phyloP scores from a whole-genome alignment of 2,329 filamentous ascomycete species.

The Calonectria pteridis region DNA sequence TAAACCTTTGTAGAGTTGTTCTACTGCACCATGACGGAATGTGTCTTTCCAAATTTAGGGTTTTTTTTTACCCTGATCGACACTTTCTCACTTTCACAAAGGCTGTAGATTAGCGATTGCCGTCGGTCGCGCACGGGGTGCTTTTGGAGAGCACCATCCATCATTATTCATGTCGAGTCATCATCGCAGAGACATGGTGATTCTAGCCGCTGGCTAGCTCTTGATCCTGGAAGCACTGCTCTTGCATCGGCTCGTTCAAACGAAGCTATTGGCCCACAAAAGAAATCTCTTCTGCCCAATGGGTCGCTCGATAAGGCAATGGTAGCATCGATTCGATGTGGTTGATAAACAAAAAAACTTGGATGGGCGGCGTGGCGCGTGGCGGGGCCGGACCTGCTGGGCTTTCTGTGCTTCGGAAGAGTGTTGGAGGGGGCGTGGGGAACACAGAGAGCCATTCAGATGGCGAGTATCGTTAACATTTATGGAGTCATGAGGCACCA shows the following conservation, averaged over 20 bases:
- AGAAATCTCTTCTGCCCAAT: slow-evolving; percentile 26
- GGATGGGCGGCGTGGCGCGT: slow-evolving; percentile 22
- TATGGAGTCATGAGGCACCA: slow-evolving; percentile 43
- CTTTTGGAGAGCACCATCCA: background rate
- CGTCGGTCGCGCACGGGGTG: background rate
- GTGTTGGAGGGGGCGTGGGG: slow-evolving; percentile 36
- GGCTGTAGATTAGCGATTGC: background rate
- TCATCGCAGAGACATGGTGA: background rate
- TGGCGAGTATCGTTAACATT: slow-evolving; percentile 50
- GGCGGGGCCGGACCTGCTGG: slow-evolving; percentile 19
- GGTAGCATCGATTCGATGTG: slow-evolving; percentile 35
- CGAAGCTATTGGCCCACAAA: slow-evolving; percentile 32
- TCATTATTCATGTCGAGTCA: background rate
- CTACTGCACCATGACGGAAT: background rate
- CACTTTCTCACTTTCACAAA: background rate
- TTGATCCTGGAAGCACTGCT: background rate
- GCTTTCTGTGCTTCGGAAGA: slow-evolving; percentile 13
- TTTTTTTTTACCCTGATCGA: background rate
- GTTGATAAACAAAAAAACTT: slow-evolving; percentile 29
- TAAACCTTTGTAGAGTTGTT: background rate
- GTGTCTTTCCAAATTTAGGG: background rate
- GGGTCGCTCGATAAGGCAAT: slow-evolving; percentile 1
- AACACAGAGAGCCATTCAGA: slow-evolving; percentile 31
- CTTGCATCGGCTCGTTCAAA: background rate
- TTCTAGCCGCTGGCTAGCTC: background rate